Conservation (phyloP, 1,139 yeast species). For the Spathaspora jeffriesii region DNA sequence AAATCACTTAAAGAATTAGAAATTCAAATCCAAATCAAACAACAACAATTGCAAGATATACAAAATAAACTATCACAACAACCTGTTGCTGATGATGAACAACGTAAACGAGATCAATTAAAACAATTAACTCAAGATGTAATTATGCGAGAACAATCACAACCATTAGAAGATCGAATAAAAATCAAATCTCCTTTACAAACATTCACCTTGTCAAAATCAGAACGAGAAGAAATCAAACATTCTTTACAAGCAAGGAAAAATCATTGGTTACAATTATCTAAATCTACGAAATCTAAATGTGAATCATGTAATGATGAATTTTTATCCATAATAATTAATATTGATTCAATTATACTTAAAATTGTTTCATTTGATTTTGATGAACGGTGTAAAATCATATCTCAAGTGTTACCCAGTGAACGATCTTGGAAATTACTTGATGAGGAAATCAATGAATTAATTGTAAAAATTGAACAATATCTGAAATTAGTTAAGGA, state of each 20-base stretch:
- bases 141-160: constrained; percentile 15
- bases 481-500: constrained; percentile 15
- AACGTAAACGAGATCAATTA: constrained; percentile 18
- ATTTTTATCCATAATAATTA: constrained; percentile 24
- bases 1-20: constrained; percentile 2
- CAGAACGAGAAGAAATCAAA: constrained; percentile 21
- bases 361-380: constrained; percentile 32
- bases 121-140: constrained; percentile 22
- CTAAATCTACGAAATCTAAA: constrained; percentile 25
- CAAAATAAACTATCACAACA: too few species aligned
- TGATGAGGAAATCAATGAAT: constrained; percentile 24
- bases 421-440: constrained; percentile 37
- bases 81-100: too few species aligned
- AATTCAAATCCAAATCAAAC: not conserved
- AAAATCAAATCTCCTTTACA: constrained; percentile 4
- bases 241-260: constrained; percentile 19
- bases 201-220: constrained; percentile 6
- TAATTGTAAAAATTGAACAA: constrained; percentile 23
- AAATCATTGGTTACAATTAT: constrained; percentile 29
- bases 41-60: too few species aligned
- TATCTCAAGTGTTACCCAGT: constrained; percentile 26
- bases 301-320: constrained; percentile 24
- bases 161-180: constrained; percentile 12
- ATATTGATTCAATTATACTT: constrained; percentile 33
- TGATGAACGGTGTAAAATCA: constrained; percentile 33